Percentiles rank a stretch among this genome's conserved stretches.
These are phyloP conservation scores for Solanum arcanum DNA, from an alignment of 257 asterid genomes.

Conservation along the genomic window DNA sequence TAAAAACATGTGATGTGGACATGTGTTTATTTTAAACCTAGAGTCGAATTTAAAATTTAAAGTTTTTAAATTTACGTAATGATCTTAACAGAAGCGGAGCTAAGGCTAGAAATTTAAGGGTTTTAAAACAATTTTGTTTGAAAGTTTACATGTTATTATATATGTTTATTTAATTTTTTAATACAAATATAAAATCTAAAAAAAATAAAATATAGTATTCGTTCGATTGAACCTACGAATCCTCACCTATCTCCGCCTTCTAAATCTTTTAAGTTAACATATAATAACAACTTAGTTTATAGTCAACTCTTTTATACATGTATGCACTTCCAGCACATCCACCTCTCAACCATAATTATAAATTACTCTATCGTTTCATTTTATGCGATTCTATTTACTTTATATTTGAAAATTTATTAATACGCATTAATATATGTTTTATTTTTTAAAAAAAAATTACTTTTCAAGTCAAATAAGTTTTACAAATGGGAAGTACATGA, in stretches of 20 bases:
- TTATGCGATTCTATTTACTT: background rate
- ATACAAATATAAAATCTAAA: too few relatives aligned
- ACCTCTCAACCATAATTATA: background rate
- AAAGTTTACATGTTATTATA: too few relatives aligned
- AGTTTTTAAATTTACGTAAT: background rate
- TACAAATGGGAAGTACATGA: background rate
- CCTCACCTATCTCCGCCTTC: too few relatives aligned
- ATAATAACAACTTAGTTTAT: background rate
- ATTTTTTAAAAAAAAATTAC: too few relatives aligned
- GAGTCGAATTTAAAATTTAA: background rate
- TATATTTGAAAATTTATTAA: background rate
- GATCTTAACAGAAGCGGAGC: background rate
- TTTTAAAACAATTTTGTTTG: too few relatives aligned
- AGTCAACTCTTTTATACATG: background rate
- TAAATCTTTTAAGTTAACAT: background rate
- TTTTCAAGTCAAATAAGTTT: background rate
- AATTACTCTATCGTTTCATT: background rate
- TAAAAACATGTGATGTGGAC: background rate
- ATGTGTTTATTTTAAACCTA: background rate
- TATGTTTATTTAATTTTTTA: too few relatives aligned
- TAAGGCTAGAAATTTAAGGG: fast-evolving
- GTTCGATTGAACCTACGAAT: too few relatives aligned
- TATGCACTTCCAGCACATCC: background rate
- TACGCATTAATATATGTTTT: background rate
- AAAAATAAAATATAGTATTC: too few relatives aligned